Base-by-base conservation (phyloP, 176 grass and related monocot species). In the Elaeis guineensis region DNA sequence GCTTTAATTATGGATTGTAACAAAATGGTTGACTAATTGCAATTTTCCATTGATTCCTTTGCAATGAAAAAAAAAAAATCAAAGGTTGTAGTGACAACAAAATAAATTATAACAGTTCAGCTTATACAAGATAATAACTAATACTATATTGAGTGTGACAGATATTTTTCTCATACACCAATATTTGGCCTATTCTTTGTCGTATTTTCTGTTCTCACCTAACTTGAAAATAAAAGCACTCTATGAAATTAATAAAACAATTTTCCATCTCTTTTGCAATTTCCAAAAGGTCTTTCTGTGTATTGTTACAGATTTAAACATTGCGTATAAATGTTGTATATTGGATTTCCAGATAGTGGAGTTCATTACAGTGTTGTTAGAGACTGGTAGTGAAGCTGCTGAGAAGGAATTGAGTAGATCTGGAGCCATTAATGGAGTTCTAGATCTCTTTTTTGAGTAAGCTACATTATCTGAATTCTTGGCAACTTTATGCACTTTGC, bases 371-470 rank as follows among this genome's bases (percentile, higher is more conserved):
- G 70, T 72, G 28, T 62, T 62, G 53, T 8, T 72, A 44, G 70
- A 72, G 21, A 61, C 49, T 63, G 70, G 70, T 54, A 23, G 19
- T 48, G 70, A 72, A 48, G 59, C 26, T 14, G 58, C 59, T 18
- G 26, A 17, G 58, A 62, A 62, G 58, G 58, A 72, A 62, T 52
- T 72, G 26, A 54, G 63, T 23, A n/a, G 18, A 17, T 72, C 70
- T 62, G 26, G 70, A 22, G 59, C 51, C 50, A 72, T 72, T 18
- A 15, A 44, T 8, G 39, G 28, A 63, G 54, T 72, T 19, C n/a
- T 72, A 25, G 70, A 72, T 72, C 58, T 63, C 7, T 72, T 72
- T 44, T 72, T 72, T 25, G 51, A 72, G 70, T 72, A 72, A 72
- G 59, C 19, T 63, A 24, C 22, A 55, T 63, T 22, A 24, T 63